These are phyloP conservation scores for Fusarium illudens DNA, from an alignment of 2,329 filamentous ascomycete species.

Conservation along the genomic window DNA sequence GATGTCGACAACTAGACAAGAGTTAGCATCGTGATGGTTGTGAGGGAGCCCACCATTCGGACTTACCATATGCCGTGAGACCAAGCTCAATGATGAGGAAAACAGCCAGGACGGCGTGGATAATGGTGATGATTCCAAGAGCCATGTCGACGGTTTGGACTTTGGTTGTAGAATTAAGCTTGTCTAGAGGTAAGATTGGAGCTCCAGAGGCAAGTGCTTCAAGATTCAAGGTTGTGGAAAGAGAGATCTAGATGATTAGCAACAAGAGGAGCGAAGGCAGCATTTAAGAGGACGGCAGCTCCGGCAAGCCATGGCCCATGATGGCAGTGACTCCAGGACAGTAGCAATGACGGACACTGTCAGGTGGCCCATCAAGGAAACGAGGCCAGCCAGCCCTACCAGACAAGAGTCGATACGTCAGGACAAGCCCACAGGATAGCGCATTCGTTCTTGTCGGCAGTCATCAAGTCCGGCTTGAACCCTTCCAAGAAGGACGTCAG, in stretches of 20 bases:
- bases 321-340: constrained; percentile 28
- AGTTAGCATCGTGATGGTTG: constrained; percentile 11
- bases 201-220: neutral
- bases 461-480: constrained; percentile 27
- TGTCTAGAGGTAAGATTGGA: neutral
- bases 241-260: neutral
- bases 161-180: neutral
- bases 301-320: constrained; percentile 4
- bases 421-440: constrained; percentile 8
- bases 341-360: constrained; percentile 16
- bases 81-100: constrained; percentile 80
- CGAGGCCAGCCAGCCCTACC: constrained; percentile 22
- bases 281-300: constrained; percentile 23
- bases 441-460: constrained; percentile 23
- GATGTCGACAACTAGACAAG: constrained; percentile 45
- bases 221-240: neutral
- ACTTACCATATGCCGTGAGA: constrained; percentile 75
- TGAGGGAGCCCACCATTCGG: neutral
- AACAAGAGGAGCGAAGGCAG: constrained; percentile 22
- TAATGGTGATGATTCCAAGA: constrained; percentile 64
- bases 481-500: constrained; percentile 18
- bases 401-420: constrained; percentile 27
- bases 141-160: constrained; percentile 53
- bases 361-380: constrained; percentile 25
- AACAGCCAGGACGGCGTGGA: constrained; percentile 72